Percentiles rank a stretch among this genome's conserved stretches.
Conservation (phyloP, 1,284 basidiomycete species). For the Fomitopsis betulina region DNA sequence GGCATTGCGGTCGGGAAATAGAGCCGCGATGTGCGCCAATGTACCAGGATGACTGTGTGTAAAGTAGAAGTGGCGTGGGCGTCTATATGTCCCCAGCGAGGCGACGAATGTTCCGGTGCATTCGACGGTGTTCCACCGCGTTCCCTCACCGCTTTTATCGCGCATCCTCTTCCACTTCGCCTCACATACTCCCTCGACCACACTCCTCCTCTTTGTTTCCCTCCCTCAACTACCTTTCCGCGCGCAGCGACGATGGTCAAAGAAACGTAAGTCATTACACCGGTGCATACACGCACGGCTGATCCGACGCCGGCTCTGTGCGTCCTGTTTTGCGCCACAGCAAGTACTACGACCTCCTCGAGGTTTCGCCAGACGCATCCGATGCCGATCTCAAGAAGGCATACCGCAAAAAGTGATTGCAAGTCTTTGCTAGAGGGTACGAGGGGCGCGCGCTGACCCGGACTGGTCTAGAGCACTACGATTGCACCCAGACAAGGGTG, state of each 20-base stretch:
- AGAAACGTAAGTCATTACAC: slow-evolving; percentile 48
- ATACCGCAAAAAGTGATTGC: slow-evolving; percentile 83
- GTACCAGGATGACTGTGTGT: neutral
- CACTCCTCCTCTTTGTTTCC: slow-evolving; percentile 9
- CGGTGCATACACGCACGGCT: neutral
- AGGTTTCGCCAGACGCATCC: slow-evolving; percentile 72
- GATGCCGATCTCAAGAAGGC: slow-evolving; percentile 90
- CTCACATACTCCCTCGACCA: slow-evolving; percentile 6
- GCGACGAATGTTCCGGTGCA: slow-evolving; percentile 28
- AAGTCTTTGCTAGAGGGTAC: slow-evolving; percentile 1
- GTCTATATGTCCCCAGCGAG: slow-evolving; percentile 4
- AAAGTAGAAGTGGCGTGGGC: neutral
- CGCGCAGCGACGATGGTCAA: slow-evolving; percentile 43
- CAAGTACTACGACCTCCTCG: slow-evolving; percentile 88
- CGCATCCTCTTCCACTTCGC: slow-evolving; percentile 8
- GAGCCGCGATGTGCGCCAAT: neutral
- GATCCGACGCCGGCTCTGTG: neutral
- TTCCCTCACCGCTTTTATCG: slow-evolving; percentile 16
- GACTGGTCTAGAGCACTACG: slow-evolving; percentile 66
- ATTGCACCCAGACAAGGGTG: slow-evolving; percentile 95
- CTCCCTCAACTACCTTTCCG: slow-evolving; percentile 13
- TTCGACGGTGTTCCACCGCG: slow-evolving; percentile 31
- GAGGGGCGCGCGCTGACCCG: slow-evolving; percentile 8
- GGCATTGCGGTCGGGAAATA: slow-evolving; percentile 7
- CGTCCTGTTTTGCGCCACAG: slow-evolving; percentile 32